Evolutionary conservation across 108 stramenopile genomes (phyloP).

Genomic region (Thalassiosira profunda): DNA sequence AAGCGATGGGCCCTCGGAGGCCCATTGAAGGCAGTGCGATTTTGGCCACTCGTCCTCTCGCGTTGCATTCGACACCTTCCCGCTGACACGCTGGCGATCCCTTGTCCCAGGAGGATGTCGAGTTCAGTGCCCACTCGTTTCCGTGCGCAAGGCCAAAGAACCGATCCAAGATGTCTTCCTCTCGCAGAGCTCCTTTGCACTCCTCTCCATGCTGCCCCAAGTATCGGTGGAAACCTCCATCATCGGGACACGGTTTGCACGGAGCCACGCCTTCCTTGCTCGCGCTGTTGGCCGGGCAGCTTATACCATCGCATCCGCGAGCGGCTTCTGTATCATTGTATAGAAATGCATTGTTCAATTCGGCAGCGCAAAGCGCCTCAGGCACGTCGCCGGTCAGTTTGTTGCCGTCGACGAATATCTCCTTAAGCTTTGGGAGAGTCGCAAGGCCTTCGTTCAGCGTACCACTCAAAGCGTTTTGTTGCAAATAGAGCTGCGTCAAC

Average conservation of each 20-base stretch:
- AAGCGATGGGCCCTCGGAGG: slow-evolving; percentile 36
- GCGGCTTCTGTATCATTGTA: slow-evolving; percentile 15
- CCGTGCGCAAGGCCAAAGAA: slow-evolving; percentile 45
- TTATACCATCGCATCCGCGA: slow-evolving; percentile 34
- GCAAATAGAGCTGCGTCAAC: slow-evolving; percentile 43
- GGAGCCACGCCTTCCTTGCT: slow-evolving; percentile 46
- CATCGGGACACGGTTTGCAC: slow-evolving; percentile 45
- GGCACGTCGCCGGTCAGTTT: slow-evolving; percentile 54
- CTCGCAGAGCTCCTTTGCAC: slow-evolving; percentile 21
- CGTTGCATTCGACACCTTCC: slow-evolving; percentile 44
- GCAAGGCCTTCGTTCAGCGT: slow-evolving; percentile 28
- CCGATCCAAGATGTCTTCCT: slow-evolving; percentile 41
- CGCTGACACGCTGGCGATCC: slow-evolving; percentile 26
- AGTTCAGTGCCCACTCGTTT: slow-evolving; percentile 37
- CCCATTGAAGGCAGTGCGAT: slow-evolving; percentile 38
- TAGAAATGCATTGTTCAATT: slow-evolving; percentile 44
- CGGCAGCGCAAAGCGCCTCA: slow-evolving; percentile 28
- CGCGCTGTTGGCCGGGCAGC: slow-evolving; percentile 41
- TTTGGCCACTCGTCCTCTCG: slow-evolving; percentile 24
- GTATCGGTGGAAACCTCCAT: slow-evolving; percentile 48
- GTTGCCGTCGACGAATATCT: slow-evolving; percentile 63
- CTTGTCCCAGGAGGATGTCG: slow-evolving; percentile 22
- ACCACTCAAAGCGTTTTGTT: slow-evolving; percentile 43
- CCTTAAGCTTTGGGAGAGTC: slow-evolving; percentile 31
- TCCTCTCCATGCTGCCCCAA: slow-evolving; percentile 31